Base-by-base conservation (phyloP, 1,139 yeast species). In the Arxiozyma heterogenica region DNA sequence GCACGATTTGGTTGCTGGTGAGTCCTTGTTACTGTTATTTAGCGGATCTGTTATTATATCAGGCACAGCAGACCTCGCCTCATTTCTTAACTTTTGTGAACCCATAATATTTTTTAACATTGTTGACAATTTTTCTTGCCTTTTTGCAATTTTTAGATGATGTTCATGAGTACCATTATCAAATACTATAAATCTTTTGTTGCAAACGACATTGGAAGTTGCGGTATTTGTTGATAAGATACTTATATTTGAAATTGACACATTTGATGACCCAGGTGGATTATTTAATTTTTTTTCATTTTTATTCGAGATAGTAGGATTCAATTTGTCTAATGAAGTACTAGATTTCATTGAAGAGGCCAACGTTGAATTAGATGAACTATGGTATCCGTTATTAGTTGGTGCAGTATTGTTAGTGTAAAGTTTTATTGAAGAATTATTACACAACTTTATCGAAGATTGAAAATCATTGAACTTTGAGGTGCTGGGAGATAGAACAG, bases 71-170 rank as follows among this genome's bases (percentile, higher is more conserved):
- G 86, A 79, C 51, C 84, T 83, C 1, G 95, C 95, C 61, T 83
- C 93, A 61, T 83, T 88, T 52, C 95, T 75, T 42, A 86, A 75
- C 66, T 84, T 86, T 63, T 86, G 86, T 12, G 91, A 90, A 41
- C 91, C 94, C 56, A 91, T 71, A 59, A 89, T 76, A 65, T 88
- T 96, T 62, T 88, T 88, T 60, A 93, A 77, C 96, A 91, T 87
- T 58, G 83, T 83, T 21, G 89, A 80, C 50, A 91, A 75, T 67
- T 89, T 90, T 66, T 91, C 98, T 69, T 90, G 97, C 60, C 98
- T 79, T 64, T 84, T 83, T 12, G 91, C 84, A 48, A 85, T 81
- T 57, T 82, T 78, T 59, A 91, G 75, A 65, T 82, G 82, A 70
- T 91, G 98, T 62, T 82, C 88, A 69, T 91, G 98, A 15, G 72